A percentile compares a stretch with the other conserved stretches of the same genome.
These are phyloP conservation scores for Synchytrium microbalum DNA, from an alignment of 371 early-diverging fungal genomes.

Conservation along the genomic window DNA sequence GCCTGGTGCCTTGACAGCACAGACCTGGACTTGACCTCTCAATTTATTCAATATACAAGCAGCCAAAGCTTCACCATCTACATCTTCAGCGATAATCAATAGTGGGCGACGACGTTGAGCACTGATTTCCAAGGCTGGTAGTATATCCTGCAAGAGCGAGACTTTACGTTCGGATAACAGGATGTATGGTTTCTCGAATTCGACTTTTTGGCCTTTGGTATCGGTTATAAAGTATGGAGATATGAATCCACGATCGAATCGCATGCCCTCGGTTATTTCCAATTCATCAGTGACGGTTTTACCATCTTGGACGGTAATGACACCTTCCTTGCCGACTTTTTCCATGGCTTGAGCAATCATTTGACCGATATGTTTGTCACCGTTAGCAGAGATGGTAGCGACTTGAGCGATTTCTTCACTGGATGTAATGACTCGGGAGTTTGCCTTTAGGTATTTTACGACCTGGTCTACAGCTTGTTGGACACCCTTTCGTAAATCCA, in stretches of 20 bases:
- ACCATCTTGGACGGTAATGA: constrained; percentile 97
- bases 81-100: constrained; percentile 92
- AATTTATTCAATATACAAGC: constrained; percentile 98
- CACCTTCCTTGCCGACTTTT: constrained; percentile 98
- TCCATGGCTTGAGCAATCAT: constrained; percentile 97
- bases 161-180: constrained; percentile 95
- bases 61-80: constrained; percentile 97
- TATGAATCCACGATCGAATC: constrained; percentile 97
- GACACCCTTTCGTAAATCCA: constrained; percentile 94
- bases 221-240: constrained; percentile 98
- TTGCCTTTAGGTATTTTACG: constrained; percentile 65
- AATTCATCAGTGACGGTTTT: constrained; percentile 96
- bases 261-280: constrained; percentile 96
- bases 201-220: constrained; percentile 93
- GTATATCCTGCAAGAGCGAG: constrained; percentile 84
- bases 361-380: constrained; percentile 90
- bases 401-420: constrained; percentile 89
- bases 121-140: constrained; percentile 90
- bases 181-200: constrained; percentile 96
- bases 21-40: constrained; percentile 92
- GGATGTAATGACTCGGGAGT: constrained; percentile 86
- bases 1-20: constrained; percentile 96
- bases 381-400: constrained; percentile 97
- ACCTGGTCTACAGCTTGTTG: constrained; percentile 87
- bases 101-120: constrained; percentile 93